Conservation (phyloP, 2,329 filamentous ascomycete species). For the Diatrype stigma region DNA sequence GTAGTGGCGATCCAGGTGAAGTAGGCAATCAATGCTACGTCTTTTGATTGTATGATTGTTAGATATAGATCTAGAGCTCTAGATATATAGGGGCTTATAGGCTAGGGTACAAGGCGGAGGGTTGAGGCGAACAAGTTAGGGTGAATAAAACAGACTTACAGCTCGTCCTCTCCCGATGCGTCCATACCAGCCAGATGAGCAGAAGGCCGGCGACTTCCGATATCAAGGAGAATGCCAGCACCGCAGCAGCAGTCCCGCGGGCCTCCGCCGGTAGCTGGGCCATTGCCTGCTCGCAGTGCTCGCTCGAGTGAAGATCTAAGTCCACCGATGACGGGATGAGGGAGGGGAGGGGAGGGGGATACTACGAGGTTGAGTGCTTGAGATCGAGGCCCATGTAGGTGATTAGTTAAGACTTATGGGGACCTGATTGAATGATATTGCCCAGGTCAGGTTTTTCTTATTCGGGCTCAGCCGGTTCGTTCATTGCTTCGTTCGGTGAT, state of each 20-base stretch:
- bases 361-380: not conserved
- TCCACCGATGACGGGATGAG: too few relatives aligned
- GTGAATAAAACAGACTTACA: constrained; percentile 5
- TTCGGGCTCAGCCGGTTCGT: too few relatives aligned
- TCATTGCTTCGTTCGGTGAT: too few relatives aligned
- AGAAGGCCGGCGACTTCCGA: constrained; percentile 6
- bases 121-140: too few relatives aligned
- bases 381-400: not conserved
- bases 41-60: constrained; percentile 1
- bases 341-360: not conserved
- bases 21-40: constrained; percentile 15
- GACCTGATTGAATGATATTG: not conserved
- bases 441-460: not conserved
- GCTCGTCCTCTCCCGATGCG: constrained; percentile 13
- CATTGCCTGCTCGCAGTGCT: not conserved
- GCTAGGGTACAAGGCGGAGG: too few relatives aligned
- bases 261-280: constrained; percentile 10
- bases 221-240: constrained; percentile 11
- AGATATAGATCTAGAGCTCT: too few relatives aligned
- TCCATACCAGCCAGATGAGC: constrained; percentile 15
- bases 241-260: constrained; percentile 8
- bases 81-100: too few relatives aligned
- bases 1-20: constrained; percentile 12
- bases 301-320: not conserved
- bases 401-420: not conserved